These are phyloP conservation scores for Withania somnifera DNA, from an alignment of 305 asterid species.

Conservation along the genomic window DNA sequence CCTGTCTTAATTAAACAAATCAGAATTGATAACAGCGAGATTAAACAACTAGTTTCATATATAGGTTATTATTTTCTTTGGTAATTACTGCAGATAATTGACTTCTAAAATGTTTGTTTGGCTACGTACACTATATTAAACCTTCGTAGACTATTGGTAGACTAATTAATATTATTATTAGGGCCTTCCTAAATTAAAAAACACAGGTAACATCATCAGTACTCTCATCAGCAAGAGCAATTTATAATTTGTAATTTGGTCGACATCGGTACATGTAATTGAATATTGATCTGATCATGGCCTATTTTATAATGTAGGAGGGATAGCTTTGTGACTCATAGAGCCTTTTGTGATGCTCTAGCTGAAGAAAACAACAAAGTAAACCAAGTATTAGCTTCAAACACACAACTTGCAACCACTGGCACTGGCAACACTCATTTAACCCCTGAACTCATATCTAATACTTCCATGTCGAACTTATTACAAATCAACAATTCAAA, in stretches of 20 bases:
- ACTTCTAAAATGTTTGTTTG: not conserved
- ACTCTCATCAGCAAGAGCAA: not conserved
- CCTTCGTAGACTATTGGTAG: not conserved
- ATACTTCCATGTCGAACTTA: not conserved
- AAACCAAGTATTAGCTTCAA: not conserved
- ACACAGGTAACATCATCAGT: not conserved
- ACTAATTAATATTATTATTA: not conserved
- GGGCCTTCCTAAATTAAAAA: not conserved
- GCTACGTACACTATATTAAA: not conserved
- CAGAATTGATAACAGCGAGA: no score
- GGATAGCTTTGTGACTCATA: slow-evolving; percentile 2
- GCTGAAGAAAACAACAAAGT: not conserved
- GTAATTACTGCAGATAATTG: not conserved
- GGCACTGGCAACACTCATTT: not conserved
- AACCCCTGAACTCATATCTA: not conserved
- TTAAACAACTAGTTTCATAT: no score
- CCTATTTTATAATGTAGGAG: not conserved
- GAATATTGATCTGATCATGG: not conserved
- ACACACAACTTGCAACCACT: not conserved
- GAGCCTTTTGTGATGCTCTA: slow-evolving; percentile 2
- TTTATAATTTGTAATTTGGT: not conserved
- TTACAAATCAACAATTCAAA: not conserved
- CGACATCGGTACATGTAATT: not conserved
- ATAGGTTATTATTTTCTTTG: no score
- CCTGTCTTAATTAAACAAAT: not conserved